phyloP scores from a whole-genome alignment of 2,329 filamentous ascomycete genomes.

The Sporothrix humicola region DNA sequence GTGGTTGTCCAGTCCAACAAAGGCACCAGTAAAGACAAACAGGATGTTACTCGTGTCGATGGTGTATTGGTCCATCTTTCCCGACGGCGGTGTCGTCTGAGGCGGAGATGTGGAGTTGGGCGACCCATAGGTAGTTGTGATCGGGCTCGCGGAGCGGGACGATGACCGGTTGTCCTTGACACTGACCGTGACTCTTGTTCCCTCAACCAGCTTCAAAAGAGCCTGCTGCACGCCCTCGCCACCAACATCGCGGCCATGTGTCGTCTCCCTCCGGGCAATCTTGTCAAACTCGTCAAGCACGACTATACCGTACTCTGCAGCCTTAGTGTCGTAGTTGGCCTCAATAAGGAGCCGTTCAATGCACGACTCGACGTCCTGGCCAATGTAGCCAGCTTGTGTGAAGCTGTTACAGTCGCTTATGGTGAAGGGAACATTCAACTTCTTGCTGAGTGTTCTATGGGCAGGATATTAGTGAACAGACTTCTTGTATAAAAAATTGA shows the following conservation, averaged over 20 bases:
- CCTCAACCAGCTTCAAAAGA: slow-evolving; percentile 92
- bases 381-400: slow-evolving; percentile 96
- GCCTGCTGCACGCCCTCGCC: slow-evolving; percentile 98
- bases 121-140: slow-evolving; percentile 59
- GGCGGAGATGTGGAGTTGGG: slow-evolving; percentile 53
- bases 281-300: slow-evolving; percentile 98
- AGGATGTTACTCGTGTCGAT: slow-evolving; percentile 95
- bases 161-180: slow-evolving; percentile 76
- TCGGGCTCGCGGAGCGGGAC: slow-evolving; percentile 54
- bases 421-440: slow-evolving; percentile 92
- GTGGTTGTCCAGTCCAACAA: slow-evolving; percentile 87
- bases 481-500: too few species aligned
- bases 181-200: slow-evolving; percentile 89
- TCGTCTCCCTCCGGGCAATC: slow-evolving; percentile 85
- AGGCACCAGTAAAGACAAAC: slow-evolving; percentile 95
- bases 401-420: slow-evolving; percentile 96
- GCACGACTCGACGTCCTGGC: slow-evolving; percentile 95
- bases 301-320: slow-evolving; percentile 89
- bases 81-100: slow-evolving; percentile 53
- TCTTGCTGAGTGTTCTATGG: slow-evolving; percentile 82
- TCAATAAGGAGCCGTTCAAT: slow-evolving; percentile 89
- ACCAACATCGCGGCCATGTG: slow-evolving; percentile 89
- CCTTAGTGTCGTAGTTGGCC: slow-evolving; percentile 83
- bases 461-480: slow-evolving; percentile 33
- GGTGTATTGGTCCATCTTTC: slow-evolving; percentile 68